Percentiles rank a stretch among this genome's conserved stretches.
These are phyloP conservation scores for Fraxinus americana DNA, from an alignment of 257 asterid species.

Conservation along the genomic window DNA sequence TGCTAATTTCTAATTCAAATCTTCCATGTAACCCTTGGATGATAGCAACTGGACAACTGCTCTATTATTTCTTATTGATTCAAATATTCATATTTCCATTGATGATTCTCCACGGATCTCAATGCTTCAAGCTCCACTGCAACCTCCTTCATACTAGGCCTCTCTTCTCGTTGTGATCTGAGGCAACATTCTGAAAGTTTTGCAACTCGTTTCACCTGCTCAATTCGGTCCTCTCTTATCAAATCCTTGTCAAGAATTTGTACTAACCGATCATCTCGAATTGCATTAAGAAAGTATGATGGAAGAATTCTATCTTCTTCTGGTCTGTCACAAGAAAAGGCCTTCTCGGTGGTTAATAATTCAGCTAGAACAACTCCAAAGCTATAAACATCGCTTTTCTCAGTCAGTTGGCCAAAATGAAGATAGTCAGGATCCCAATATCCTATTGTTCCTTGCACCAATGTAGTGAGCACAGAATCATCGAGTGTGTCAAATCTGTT, in stretches of 20 bases:
- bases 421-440: conserved; percentile 47
- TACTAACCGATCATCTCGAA: conserved; percentile 27
- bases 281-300: conserved; percentile 9
- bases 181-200: conserved; percentile 38
- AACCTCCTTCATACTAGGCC: conserved; percentile 51
- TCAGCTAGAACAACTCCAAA: conserved; percentile 51
- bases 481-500: neutral
- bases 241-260: conserved; percentile 39
- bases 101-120: neutral
- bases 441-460: conserved; percentile 42
- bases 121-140: conserved; percentile 37
- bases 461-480: neutral
- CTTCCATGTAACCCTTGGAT: too few species aligned
- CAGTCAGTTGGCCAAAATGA: conserved; percentile 37
- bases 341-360: conserved; percentile 38
- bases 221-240: conserved; percentile 32
- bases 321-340: conserved; percentile 23
- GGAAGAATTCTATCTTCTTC: conserved; percentile 33
- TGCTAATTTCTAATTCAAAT: neutral
- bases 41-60: neutral
- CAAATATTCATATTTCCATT: neutral
- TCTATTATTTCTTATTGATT: neutral
- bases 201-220: conserved; percentile 33
- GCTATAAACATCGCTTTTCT: conserved; percentile 50
- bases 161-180: conserved; percentile 19